Base-by-base conservation (phyloP, 257 asterid species). In the Haberlea rhodopensis region DNA sequence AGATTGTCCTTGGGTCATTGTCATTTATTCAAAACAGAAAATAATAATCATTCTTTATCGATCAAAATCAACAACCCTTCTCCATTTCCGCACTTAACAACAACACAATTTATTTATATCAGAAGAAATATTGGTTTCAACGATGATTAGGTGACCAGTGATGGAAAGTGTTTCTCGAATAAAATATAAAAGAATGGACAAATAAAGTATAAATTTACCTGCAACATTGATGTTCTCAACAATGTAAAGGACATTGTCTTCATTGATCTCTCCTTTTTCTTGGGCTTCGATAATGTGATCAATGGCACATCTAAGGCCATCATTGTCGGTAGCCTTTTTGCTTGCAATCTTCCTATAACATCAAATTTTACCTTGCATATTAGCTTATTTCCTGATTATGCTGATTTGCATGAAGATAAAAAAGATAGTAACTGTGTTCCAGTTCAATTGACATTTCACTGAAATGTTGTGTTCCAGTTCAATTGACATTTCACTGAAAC, bases 261-360 rank as follows among this genome's bases (percentile, higher is more conserved):
- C 96, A 7, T 86, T 89, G 77, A 89, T 89, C 82, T 89, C 96
- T 25, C 96, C 96, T 72, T 89, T 89, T 63, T 86, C 81, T 53
- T 89, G 79, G 43, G 96, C 96, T 19, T 89, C 96, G 54, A 86
- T 84, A 65, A 89, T 84, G 64, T 89, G 95, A 74, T 89, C 96
- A 1, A 89, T 86, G 2, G 92, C 96, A 60, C 96, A 89, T 75
- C 81, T 89, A 8, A 84, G 67, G 43, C 81, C 57, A 18, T 81
- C 80, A 27, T 16, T 76, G 61, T 80, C 76, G 15, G 31, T 34
- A 15, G 73, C 13, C 73, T 73, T 85, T 48, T 84, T 80, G 78
- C 83, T 85, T 27, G 76, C 60, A 26, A 86, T 68, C 73, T 78
- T 89, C 83, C 96, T 86, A 81, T 43, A 26, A 61, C 10, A 43